phyloP scores from a whole-genome alignment of 257 asterid species.

The Penstemon barbatus region DNA sequence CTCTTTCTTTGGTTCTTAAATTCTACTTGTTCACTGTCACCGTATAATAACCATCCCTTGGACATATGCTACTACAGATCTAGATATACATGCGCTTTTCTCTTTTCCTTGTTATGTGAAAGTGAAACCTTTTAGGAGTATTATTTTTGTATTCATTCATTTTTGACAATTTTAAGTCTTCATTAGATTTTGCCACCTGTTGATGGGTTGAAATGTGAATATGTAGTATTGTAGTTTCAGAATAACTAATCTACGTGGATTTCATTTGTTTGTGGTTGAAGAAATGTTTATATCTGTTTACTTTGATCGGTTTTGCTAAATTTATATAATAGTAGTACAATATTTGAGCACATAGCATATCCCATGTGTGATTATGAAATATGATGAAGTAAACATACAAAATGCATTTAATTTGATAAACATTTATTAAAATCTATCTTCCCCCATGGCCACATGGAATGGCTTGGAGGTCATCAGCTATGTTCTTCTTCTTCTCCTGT shows the following conservation, averaged over 20 bases:
- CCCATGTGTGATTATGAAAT: background rate
- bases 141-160: constrained; percentile 4
- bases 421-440: background rate
- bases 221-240: background rate
- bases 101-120: background rate
- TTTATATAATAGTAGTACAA: too few species aligned
- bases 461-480: too few species aligned
- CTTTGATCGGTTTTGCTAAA: too few species aligned
- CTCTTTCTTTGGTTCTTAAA: constrained; percentile 83
- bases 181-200: background rate
- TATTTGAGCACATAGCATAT: too few species aligned
- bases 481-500: too few species aligned
- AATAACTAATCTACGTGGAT: background rate
- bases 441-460: background rate
- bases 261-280: background rate
- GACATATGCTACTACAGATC: constrained; percentile 13
- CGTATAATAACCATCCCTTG: constrained; percentile 36
- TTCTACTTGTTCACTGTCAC: constrained; percentile 77
- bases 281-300: background rate
- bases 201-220: background rate
- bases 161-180: constrained; percentile 7
- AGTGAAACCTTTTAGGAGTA: background rate
- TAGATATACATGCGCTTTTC: background rate
- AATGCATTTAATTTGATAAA: background rate
- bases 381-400: background rate